Evolutionary conservation across 2,329 filamentous ascomycete genomes (phyloP), one percentile per base, ranked within the genome.

Genomic region (Coniochaeta ligniaria): DNA sequence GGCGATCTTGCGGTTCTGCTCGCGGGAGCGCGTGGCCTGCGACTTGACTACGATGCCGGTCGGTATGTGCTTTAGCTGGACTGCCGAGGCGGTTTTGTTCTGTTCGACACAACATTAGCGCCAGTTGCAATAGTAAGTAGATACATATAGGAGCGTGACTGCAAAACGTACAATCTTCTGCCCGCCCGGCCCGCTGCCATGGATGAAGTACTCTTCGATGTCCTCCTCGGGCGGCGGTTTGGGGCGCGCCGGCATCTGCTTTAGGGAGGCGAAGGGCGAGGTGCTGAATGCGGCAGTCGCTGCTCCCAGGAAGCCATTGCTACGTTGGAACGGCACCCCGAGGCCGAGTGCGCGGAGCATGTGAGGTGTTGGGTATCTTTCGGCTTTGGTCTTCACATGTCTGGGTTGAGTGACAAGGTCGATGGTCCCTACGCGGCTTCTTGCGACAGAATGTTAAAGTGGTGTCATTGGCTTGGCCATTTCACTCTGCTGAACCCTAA

Each of bases 31-130:
- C 9, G 95, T 98, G 22, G 89, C 92, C 75, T 99, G 95, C 60
- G 86, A 94, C 77, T 99, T 99, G 64, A 99, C 85, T 16, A 98
- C 93, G 59, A 97, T 86, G 63, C 94, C 94, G 0, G 93, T 96
- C 6, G 94, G 92, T 17, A 90, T 77, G 74, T 99, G 95, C 66
- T 89, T 95, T 38, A 99, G 81, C 73, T 99, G 95, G 2, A 97
- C 94, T 41, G 94, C 94, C 0, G 91, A 97, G 65, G 88, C 92
- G 28, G 95, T 99, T 85, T 99, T 99, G 77, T 99, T 99, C 89
- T 88, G 63, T 47, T 24, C 24, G 26, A 47, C 6, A 24, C 38
- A 47, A 47, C 26, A 57, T 36, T 26, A 55, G 47, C n/a, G n/a
- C n/a, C n/a, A n/a, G n/a, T n/a, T n/a, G n/a, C n/a, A n/a, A n/a